phyloP scores from a whole-genome alignment of 306 rosid species.

The Glycyrrhiza uralensis region DNA sequence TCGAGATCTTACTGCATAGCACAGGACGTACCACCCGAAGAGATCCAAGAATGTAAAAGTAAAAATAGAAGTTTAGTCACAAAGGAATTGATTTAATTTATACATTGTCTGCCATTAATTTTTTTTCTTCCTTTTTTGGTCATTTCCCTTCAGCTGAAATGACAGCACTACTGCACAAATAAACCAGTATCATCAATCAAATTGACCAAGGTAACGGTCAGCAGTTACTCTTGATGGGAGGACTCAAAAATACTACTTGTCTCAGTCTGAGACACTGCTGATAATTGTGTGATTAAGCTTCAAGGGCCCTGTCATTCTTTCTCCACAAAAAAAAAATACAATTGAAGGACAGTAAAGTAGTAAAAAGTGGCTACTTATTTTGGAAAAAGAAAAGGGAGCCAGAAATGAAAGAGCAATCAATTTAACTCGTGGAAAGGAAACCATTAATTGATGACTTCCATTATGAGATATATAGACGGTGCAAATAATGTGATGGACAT shows the following conservation, averaged over 20 bases:
- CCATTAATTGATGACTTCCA: slow-evolving; percentile 14
- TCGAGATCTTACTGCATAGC: too few relatives aligned
- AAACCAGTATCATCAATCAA: slow-evolving; percentile 30
- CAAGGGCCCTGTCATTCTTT: slow-evolving; percentile 21
- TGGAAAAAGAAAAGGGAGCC: slow-evolving; percentile 2
- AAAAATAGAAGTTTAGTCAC: slow-evolving; percentile 10
- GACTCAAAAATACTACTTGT: slow-evolving; percentile 18
- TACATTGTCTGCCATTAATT: slow-evolving; percentile 47
- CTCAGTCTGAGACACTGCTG: slow-evolving; percentile 26
- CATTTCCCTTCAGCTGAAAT: slow-evolving; percentile 41
- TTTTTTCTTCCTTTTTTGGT: slow-evolving; percentile 20
- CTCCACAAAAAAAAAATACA: slow-evolving; percentile 16
- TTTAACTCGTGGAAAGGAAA: not conserved
- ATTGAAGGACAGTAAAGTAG: slow-evolving; percentile 32
- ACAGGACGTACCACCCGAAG: too few relatives aligned
- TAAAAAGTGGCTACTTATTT: slow-evolving; percentile 31
- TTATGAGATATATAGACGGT: slow-evolving; percentile 14
- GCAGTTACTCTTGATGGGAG: slow-evolving; percentile 33
- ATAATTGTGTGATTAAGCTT: slow-evolving; percentile 29
- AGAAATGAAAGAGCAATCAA: slow-evolving; percentile 26
- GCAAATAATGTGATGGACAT: slow-evolving; percentile 17
- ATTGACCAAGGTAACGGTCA: slow-evolving; percentile 47
- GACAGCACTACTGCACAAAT: slow-evolving; percentile 51
- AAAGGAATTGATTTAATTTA: slow-evolving; percentile 33
- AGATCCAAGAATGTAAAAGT: too few relatives aligned